phyloP scores from a whole-genome alignment of 805 yeast genomes.

The Pichia heedii region DNA sequence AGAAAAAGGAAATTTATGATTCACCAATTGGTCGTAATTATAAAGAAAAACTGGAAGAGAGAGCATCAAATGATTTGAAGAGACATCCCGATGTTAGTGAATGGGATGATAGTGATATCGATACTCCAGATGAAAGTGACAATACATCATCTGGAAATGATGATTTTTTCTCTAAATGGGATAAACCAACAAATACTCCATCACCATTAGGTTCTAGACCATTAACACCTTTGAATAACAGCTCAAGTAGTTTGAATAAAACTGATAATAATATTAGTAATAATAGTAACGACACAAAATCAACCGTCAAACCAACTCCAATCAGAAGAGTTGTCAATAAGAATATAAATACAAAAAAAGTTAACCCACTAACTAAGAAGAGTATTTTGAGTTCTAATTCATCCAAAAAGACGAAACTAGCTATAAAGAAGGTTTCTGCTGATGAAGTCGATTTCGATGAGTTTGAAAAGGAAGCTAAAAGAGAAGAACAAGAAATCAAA shows the following conservation, averaged over 20 bases:
- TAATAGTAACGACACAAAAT: no score
- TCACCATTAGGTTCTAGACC: conserved; percentile 41
- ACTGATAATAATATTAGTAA: neutral
- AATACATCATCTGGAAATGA: conserved; percentile 40
- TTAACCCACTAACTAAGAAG: conserved; percentile 16
- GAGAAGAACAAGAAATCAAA: conserved; percentile 66
- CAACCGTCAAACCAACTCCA: conserved; percentile 18
- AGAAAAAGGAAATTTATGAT: conserved; percentile 72
- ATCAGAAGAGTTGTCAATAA: conserved; percentile 28
- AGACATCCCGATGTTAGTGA: conserved; percentile 68
- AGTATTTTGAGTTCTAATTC: conserved; percentile 38
- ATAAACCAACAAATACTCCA: conserved; percentile 54
- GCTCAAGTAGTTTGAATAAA: neutral
- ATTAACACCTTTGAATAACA: conserved; percentile 31
- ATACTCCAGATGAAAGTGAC: conserved; percentile 48
- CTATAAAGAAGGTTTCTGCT: conserved; percentile 45
- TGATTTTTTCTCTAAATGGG: conserved; percentile 90
- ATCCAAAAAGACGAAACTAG: conserved; percentile 46
- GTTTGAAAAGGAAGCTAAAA: conserved; percentile 67
- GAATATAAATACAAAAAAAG: conserved; percentile 10
- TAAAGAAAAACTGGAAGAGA: conserved; percentile 67
- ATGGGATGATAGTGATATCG: conserved; percentile 39
- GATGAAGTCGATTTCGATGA: conserved; percentile 50
- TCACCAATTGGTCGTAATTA: conserved; percentile 73
- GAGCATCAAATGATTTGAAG: conserved; percentile 55